Evolutionary conservation across 1,284 basidiomycete genomes (phyloP).

Genomic region (Malassezia vespertilionis): DNA sequence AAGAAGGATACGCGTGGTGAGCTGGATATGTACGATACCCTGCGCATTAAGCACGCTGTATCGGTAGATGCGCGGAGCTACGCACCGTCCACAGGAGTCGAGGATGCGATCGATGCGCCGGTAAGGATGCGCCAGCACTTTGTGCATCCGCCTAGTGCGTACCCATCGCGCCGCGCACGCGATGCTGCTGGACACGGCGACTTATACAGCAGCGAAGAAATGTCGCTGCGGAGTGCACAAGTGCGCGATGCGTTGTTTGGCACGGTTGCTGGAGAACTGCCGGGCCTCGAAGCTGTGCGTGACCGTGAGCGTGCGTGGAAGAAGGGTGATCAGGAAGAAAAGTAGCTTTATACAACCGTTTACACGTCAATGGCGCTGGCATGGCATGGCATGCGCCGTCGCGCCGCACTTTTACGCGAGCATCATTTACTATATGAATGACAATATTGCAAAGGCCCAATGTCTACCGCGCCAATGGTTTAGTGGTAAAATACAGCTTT

Average conservation of each 20-base stretch:
- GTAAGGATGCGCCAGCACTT: constrained; percentile 12
- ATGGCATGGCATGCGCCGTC: too few species aligned
- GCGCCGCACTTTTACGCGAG: too few species aligned
- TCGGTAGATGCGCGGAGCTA: neutral
- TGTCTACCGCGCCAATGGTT: constrained; percentile 17
- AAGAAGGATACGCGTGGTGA: constrained; percentile 14
- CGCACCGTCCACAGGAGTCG: neutral
- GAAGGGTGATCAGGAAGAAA: neutral
- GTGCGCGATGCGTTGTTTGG: constrained; percentile 46
- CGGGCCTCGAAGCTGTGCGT: constrained; percentile 41
- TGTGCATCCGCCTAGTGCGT: constrained; percentile 12
- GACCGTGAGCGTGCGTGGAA: constrained; percentile 22
- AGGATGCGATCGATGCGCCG: neutral
- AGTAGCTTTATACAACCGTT: neutral
- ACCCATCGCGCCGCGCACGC: constrained; percentile 12
- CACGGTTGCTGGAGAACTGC: constrained; percentile 37
- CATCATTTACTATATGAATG: too few species aligned
- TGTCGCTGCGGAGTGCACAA: constrained; percentile 25
- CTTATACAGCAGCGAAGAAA: constrained; percentile 14
- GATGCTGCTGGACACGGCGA: constrained; percentile 17
- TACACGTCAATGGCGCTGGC: neutral
- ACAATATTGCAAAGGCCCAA: too few species aligned
- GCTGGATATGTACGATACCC: constrained; percentile 15
- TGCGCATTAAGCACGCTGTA: constrained; percentile 4
- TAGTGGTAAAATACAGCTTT: constrained; percentile 24